Conservation (phyloP, 805 yeast genomes). For the Hanseniaspora mollemarum region DNA sequence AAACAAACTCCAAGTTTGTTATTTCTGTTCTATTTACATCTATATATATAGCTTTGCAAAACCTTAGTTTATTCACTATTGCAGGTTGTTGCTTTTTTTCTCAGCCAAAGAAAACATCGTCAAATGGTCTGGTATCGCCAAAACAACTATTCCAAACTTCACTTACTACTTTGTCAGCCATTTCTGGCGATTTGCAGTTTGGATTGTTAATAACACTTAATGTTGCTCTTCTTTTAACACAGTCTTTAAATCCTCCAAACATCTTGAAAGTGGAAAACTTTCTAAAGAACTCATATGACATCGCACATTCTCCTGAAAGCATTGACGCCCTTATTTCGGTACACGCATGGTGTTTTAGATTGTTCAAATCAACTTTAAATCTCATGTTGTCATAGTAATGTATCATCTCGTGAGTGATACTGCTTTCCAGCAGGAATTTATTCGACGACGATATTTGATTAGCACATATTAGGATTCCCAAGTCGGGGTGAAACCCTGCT, state of each 20-base stretch:
- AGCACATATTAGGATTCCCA: slow-evolving; percentile 78
- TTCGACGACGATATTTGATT: slow-evolving; percentile 51
- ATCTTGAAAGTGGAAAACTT: slow-evolving; percentile 34
- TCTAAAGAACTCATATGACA: slow-evolving; percentile 62
- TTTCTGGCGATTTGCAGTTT: slow-evolving; percentile 54
- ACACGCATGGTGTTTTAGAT: slow-evolving; percentile 89
- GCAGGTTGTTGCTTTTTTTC: too few species aligned
- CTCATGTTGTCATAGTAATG: slow-evolving; percentile 87
- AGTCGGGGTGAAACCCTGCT: slow-evolving; percentile 88
- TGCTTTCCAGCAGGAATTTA: slow-evolving; percentile 78
- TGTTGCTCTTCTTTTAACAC: slow-evolving; percentile 80
- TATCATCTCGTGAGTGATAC: slow-evolving; percentile 80
- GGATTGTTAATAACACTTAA: slow-evolving; percentile 82
- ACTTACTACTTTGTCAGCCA: slow-evolving; percentile 69
- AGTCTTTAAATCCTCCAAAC: slow-evolving; percentile 76
- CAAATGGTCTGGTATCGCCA: slow-evolving; percentile 91
- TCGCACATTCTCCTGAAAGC: slow-evolving; percentile 88
- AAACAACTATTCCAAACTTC: slow-evolving; percentile 90
- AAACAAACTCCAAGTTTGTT: too few species aligned
- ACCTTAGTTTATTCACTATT: too few species aligned
- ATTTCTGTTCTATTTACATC: background rate
- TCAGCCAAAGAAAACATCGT: slow-evolving; percentile 51
- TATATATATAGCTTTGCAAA: too few species aligned
- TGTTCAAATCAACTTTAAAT: slow-evolving; percentile 75
- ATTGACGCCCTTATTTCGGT: slow-evolving; percentile 90